These are phyloP conservation scores for Colletotrichum higginsianum DNA, from an alignment of 2,329 filamentous ascomycete genomes.

Conservation along the genomic window DNA sequence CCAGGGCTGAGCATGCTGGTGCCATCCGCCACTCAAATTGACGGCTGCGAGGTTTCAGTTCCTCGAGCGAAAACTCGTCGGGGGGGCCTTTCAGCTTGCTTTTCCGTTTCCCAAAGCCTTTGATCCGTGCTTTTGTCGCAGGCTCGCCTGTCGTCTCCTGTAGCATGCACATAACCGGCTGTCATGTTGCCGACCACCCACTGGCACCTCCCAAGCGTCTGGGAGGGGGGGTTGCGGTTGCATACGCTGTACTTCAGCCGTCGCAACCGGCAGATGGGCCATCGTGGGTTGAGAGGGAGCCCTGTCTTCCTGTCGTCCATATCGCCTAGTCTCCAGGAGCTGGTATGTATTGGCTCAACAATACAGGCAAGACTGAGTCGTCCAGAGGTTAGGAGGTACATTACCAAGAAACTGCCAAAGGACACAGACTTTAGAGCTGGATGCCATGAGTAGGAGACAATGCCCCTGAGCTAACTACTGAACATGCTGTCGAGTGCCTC, in stretches of 20 bases:
- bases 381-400: not conserved
- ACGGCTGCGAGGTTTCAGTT: conserved; percentile 36
- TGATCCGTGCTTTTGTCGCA: conserved; percentile 27
- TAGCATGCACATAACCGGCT: conserved; percentile 10
- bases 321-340: not conserved
- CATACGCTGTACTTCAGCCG: not conserved
- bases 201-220: not conserved
- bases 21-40: conserved; percentile 29
- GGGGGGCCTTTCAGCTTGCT: conserved; percentile 23
- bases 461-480: conserved; percentile 12
- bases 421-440: not conserved
- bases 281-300: not conserved
- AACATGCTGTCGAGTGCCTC: not conserved
- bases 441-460: conserved; percentile 6
- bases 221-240: not conserved
- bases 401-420: conserved; percentile 1
- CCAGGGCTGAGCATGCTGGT: not conserved
- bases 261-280: not conserved
- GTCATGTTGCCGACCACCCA: not conserved
- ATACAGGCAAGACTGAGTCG: not conserved
- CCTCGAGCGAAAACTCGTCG: conserved; percentile 9
- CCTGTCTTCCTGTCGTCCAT: not conserved
- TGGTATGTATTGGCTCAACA: not conserved
- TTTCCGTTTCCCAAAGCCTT: conserved; percentile 2
- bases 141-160: not conserved